Conservation (phyloP, 2,329 filamentous ascomycete genomes). For the Penicillium griseofulvum region DNA sequence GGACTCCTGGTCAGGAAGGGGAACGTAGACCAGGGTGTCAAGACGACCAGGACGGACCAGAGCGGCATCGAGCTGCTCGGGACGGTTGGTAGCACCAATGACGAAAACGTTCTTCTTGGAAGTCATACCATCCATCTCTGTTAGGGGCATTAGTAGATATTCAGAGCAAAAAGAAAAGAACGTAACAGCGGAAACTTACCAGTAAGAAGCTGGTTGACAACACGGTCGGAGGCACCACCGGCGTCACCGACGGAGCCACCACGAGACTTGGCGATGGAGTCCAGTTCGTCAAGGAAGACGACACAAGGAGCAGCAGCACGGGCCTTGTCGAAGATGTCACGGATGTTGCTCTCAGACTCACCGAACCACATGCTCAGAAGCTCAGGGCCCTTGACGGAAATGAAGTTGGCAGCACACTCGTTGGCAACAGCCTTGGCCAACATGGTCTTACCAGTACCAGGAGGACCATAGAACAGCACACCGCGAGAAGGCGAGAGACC, state of each 20-base stretch:
- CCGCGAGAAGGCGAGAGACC: conserved; percentile 95
- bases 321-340: conserved; percentile 99
- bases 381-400: conserved; percentile 98
- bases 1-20: conserved; percentile 86
- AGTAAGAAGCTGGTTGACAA: conserved; percentile 98
- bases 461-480: conserved; percentile 98
- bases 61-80: conserved; percentile 96
- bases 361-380: conserved; percentile 99
- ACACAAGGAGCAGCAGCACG: conserved; percentile 96
- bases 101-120: conserved; percentile 99
- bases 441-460: conserved; percentile 99
- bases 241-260: conserved; percentile 94
- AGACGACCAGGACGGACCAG: conserved; percentile 98
- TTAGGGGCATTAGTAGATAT: conserved; percentile 42
- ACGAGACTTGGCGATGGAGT: conserved; percentile 99
- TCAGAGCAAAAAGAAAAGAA: neutral
- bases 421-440: conserved; percentile 99
- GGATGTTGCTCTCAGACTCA: conserved; percentile 99
- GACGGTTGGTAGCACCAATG: conserved; percentile 97
- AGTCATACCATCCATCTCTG: conserved; percentile 99
- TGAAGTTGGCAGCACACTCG: conserved; percentile 99
- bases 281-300: conserved; percentile 97
- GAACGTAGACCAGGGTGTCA: conserved; percentile 97
- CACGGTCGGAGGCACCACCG: conserved; percentile 96
- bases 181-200: conserved; percentile 57